Evolutionary conservation across 768 basidiomycete species (phyloP), one percentile per base, ranked within the genome.

Genomic region (Clavaria fumosa): DNA sequence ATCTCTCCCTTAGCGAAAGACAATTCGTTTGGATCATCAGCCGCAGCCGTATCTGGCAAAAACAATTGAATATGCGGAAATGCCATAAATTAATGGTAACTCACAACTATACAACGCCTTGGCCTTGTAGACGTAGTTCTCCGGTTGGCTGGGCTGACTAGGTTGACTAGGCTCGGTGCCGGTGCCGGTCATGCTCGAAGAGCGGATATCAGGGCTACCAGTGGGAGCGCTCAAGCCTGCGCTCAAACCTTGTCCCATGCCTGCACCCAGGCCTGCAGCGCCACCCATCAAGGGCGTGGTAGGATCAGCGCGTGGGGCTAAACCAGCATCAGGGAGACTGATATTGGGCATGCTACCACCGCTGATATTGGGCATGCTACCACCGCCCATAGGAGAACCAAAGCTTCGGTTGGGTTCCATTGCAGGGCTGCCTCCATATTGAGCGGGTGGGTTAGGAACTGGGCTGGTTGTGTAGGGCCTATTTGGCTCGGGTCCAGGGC

Each of bases 1-100:
- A 41, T 42, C 38, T 40, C 58, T 45, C 39, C 38, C 53, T 96
- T 96, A 36, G 61, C 51, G 57, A 99, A 96, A 34, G 85, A 84
- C 27, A 99, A 81, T 59, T 99, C 95, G 52, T 85, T 95, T 9
- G 91, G 85, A 55, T 99, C 95, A 41, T 96, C 91, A 20, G 82
- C 64, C 2, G 83, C 86, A n/a, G 90, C 93, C 34, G 71, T 72
- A 62, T 99, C 93, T 97, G 57, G 20, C 28, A 26, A 45, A 46
- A 34, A 12, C 26, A 38, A 45, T 59, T 19, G 54, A 49, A 44
- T 47, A 28, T 42, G 15, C 34, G 40, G 31, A 41, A 43, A 39
- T 26, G 37, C 37, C 37, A 46, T 33, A 35, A 17, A 3, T 30
- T 20, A 38, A 41, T 45, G 15, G 34, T 41, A 31, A 43, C 77